phyloP scores from a whole-genome alignment of 2,329 filamentous ascomycete species.

The Nemania sp. region DNA sequence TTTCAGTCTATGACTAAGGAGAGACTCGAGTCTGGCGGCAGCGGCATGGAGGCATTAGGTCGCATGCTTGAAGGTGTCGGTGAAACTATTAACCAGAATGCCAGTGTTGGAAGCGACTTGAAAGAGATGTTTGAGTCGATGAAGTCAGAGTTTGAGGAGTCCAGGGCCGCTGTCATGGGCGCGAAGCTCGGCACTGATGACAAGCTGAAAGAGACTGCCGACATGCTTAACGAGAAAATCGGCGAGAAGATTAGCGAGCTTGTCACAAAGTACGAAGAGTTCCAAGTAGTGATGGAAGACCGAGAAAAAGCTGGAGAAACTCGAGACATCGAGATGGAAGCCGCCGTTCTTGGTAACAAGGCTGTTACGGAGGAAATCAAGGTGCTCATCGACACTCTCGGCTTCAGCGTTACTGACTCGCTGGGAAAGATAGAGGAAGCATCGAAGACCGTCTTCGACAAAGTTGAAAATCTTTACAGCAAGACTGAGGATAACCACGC shows the following conservation, averaged over 20 bases:
- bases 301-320: constrained; percentile 79
- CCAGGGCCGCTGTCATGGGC: constrained; percentile 81
- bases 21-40: constrained; percentile 80
- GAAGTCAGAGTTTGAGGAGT: constrained; percentile 88
- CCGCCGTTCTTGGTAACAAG: constrained; percentile 80
- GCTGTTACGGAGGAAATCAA: constrained; percentile 88
- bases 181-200: constrained; percentile 87
- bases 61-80: constrained; percentile 76
- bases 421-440: constrained; percentile 89
- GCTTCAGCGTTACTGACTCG: constrained; percentile 81
- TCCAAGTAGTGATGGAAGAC: constrained; percentile 79
- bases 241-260: constrained; percentile 79
- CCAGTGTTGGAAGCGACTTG: constrained; percentile 70
- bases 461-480: constrained; percentile 81
- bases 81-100: constrained; percentile 70
- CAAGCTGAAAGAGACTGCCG: constrained; percentile 72
- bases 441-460: constrained; percentile 85
- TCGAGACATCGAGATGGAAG: constrained; percentile 77
- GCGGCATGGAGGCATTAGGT: constrained; percentile 78
- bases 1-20: constrained; percentile 81
- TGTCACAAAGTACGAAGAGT: constrained; percentile 88
- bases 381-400: constrained; percentile 85
- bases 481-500: constrained; percentile 81
- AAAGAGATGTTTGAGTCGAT: constrained; percentile 80
- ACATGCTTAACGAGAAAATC: constrained; percentile 66